Evolutionary conservation across 2,329 filamentous ascomycete species (phyloP).

Genomic region (Neofusicoccum ribis): DNA sequence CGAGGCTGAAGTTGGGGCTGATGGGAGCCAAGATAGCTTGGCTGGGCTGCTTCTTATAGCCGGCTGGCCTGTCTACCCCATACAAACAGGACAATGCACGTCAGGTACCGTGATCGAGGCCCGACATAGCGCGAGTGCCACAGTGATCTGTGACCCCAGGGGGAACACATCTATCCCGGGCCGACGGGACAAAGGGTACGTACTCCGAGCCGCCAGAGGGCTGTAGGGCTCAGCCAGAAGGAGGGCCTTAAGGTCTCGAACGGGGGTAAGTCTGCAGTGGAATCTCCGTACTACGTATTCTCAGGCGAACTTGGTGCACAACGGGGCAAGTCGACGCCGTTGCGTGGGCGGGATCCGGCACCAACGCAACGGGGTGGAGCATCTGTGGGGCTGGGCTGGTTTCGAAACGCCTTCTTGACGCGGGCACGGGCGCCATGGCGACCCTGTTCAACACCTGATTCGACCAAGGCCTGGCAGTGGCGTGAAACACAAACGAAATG

Average conservation of each 20-base stretch:
- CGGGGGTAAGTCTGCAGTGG: not conserved
- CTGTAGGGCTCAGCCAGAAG: not conserved
- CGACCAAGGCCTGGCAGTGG: not conserved
- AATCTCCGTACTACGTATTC: not conserved
- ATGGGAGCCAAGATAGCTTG: not conserved
- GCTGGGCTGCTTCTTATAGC: not conserved
- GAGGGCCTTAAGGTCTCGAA: not conserved
- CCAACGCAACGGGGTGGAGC: not conserved
- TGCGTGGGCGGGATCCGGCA: not conserved
- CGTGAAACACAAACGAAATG: not conserved
- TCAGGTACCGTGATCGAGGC: not conserved
- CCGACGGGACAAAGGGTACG: not conserved
- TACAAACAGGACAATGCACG: not conserved
- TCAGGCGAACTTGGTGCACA: not conserved
- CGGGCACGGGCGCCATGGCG: not conserved
- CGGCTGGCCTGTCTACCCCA: not conserved
- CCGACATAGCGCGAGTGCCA: not conserved
- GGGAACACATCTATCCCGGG: not conserved
- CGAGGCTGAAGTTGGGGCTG: not conserved
- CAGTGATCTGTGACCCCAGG: not conserved
- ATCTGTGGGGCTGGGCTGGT: not conserved
- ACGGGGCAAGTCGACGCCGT: not conserved
- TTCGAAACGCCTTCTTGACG: constrained; percentile 1
- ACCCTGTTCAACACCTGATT: not conserved
- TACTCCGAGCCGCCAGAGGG: not conserved